These are phyloP conservation scores for Pythium oligandrum DNA, from an alignment of 352 stramenopile genomes.

Conservation along the genomic window DNA sequence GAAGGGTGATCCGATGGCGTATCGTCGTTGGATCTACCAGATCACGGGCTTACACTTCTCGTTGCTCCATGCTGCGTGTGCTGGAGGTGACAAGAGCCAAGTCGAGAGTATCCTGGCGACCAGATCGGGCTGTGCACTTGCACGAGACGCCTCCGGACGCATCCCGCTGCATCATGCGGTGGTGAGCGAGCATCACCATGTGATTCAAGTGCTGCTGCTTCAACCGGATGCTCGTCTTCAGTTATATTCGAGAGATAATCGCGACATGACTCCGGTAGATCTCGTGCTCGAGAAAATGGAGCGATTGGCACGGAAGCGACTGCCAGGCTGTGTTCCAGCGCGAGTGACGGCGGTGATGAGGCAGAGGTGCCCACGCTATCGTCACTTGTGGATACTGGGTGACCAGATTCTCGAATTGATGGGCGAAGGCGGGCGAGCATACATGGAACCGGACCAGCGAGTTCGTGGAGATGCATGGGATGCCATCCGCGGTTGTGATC, in stretches of 20 bases:
- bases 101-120: constrained; percentile 16
- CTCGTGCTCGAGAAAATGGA: constrained; percentile 45
- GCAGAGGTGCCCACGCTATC: constrained; percentile 20
- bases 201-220: constrained; percentile 27
- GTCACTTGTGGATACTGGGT: constrained; percentile 26
- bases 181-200: constrained; percentile 27
- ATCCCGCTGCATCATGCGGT: constrained; percentile 50
- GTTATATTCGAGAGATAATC: constrained; percentile 33
- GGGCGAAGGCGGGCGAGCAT: not conserved
- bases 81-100: constrained; percentile 13
- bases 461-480: constrained; percentile 49
- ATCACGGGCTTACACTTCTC: constrained; percentile 24
- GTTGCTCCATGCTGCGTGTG: constrained; percentile 28
- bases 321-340: not conserved
- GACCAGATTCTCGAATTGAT: constrained; percentile 27
- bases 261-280: constrained; percentile 30
- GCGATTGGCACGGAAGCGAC: constrained; percentile 12
- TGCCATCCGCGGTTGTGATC: constrained; percentile 29
- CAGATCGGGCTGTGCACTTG: constrained; percentile 17
- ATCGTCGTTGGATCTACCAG: constrained; percentile 30
- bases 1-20: constrained; percentile 8
- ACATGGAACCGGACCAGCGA: constrained; percentile 21
- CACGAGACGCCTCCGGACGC: constrained; percentile 32
- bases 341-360: constrained; percentile 11
- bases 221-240: constrained; percentile 37